phyloP scores from a whole-genome alignment of 805 yeast genomes.

The Ogataea corticis region DNA sequence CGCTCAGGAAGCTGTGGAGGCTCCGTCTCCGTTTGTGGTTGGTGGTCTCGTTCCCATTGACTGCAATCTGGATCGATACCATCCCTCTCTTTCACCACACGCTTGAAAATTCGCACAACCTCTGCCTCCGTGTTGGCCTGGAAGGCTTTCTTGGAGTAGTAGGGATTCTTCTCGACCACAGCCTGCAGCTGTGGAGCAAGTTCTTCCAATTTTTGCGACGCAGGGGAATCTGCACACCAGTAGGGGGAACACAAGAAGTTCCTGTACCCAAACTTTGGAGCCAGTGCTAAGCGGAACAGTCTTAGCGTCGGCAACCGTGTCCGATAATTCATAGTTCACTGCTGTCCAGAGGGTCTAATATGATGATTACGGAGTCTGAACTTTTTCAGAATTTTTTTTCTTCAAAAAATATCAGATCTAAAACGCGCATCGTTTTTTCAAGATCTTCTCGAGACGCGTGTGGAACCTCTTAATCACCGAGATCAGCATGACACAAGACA shows the following conservation, averaged over 20 bases:
- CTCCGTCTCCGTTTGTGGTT: constrained; percentile 7
- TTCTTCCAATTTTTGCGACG: not conserved
- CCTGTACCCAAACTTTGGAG: too few relatives aligned
- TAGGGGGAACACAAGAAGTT: too few relatives aligned
- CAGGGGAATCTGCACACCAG: too few relatives aligned
- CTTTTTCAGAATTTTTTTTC: too few relatives aligned
- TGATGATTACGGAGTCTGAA: too few relatives aligned
- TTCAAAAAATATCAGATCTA: too few relatives aligned
- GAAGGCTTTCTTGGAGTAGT: constrained; percentile 10
- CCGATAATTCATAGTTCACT: too few relatives aligned
- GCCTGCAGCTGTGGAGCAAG: not conserved
- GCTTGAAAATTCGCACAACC: constrained; percentile 14
- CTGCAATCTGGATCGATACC: constrained; percentile 3
- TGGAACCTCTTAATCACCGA: not conserved
- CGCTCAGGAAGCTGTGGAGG: constrained; percentile 12
- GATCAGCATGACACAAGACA: constrained; percentile 13
- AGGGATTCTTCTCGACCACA: not conserved
- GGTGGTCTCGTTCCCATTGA: constrained; percentile 4
- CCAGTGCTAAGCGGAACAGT: too few relatives aligned
- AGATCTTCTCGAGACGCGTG: not conserved
- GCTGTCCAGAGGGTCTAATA: too few relatives aligned
- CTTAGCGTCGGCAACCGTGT: too few relatives aligned
- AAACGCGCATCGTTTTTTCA: not conserved
- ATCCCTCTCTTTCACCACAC: constrained; percentile 3
- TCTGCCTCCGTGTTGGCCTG: constrained; percentile 15